Evolutionary conservation across 169 alveolate species (phyloP), one percentile per base, ranked within the genome.

Genomic region (Plasmodium ovale): DNA sequence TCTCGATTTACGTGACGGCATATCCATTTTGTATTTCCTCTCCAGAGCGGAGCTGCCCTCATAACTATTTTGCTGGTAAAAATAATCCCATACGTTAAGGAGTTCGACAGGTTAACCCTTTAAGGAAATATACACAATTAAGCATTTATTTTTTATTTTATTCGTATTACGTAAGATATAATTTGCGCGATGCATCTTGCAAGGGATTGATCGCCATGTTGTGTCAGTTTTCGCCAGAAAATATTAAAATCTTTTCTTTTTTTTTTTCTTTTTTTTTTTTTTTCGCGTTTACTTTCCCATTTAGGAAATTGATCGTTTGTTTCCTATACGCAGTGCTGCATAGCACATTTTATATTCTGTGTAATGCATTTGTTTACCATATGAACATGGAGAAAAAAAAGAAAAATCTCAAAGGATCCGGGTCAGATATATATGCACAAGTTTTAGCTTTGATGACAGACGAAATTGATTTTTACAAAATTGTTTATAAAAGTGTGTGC

Each of bases 381-480:
- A 29, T 60, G 19, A 39, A 39, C 9, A 37, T 53, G 69, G 65
- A 79, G 27, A 68, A 79, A 25, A 70, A 64, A 35, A 79, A 56
- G 16, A 29, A 25, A 37, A 25, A 19, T 3, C 4, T 19, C 31
- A 62, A 64, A 56, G 79, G 65, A 7, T 14, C 35, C 16, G 89
- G 65, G 65, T 39, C 64, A 16, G 73, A 62, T 16, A 4, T 39
- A 31, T 59, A 79, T 60, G n/a, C 54, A 21, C 62, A 79, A 79
- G 37, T 79, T 1, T 79, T 79, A 62, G 21, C 39, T 25, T 31
- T 31, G 4, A 64, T 79, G 79, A 9, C 58, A 2, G 65, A 79
- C 47, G 89, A 79, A 65, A 79, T 79, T 64, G 73, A 68, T 25
- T 79, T 79, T 79, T 79, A 79, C 58, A 79, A 79, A 79, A 79